phyloP scores from a whole-genome alignment of 192 early-diverging fungal genomes.

The Coemansia sp. region DNA sequence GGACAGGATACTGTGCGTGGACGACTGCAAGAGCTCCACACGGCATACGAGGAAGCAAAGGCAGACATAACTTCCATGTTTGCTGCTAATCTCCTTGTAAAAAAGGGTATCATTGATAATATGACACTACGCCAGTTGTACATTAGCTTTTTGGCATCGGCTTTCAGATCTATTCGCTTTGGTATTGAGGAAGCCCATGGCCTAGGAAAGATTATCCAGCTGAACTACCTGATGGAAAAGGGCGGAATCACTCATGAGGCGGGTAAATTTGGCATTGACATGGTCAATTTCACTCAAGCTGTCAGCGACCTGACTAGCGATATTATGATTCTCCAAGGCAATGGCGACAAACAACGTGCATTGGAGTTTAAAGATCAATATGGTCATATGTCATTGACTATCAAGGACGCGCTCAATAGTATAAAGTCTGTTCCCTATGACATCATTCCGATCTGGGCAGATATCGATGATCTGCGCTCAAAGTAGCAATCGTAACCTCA shows the following conservation, averaged over 20 bases:
- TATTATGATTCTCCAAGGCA: constrained; percentile 70
- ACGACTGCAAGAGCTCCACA: constrained; percentile 65
- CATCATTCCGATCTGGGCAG: constrained; percentile 44
- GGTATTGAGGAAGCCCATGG: constrained; percentile 71
- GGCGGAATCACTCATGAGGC: constrained; percentile 61
- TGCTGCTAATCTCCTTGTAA: constrained; percentile 60
- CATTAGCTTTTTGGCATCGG: constrained; percentile 69
- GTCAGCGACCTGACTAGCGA: constrained; percentile 62
- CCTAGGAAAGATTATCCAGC: constrained; percentile 67
- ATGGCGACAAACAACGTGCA: constrained; percentile 64
- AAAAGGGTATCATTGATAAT: constrained; percentile 59
- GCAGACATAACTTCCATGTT: constrained; percentile 70
- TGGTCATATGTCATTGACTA: constrained; percentile 49
- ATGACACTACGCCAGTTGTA: constrained; percentile 64
- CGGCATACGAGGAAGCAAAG: constrained; percentile 76
- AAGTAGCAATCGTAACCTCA: too few species aligned
- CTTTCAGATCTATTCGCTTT: constrained; percentile 71
- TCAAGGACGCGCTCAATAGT: constrained; percentile 52
- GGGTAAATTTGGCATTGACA: constrained; percentile 58
- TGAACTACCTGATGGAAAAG: constrained; percentile 64
- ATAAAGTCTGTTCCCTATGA: constrained; percentile 56
- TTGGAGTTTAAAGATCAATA: constrained; percentile 60
- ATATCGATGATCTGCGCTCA: constrained; percentile 34
- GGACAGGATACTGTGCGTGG: constrained; percentile 62
- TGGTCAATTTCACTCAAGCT: constrained; percentile 56